Conservation (phyloP, 306 rosid genomes). For the Hippophae rhamnoides region DNA sequence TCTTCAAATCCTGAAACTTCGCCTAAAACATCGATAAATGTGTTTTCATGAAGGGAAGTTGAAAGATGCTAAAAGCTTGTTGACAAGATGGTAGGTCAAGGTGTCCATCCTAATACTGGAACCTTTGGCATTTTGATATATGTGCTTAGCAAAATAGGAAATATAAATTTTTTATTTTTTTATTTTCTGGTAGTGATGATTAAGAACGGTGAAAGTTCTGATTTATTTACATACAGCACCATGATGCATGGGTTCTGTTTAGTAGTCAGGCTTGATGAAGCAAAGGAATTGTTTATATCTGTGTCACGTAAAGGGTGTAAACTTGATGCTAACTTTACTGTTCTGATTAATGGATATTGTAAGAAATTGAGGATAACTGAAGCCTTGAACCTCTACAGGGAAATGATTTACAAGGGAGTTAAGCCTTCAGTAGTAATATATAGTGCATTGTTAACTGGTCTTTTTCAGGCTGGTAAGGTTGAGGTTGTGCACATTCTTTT, state of each 20-base stretch:
- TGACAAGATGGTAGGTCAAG: slow-evolving; percentile 39
- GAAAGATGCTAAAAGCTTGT: slow-evolving; percentile 28
- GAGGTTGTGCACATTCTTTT: slow-evolving; percentile 33
- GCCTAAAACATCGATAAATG: neutral
- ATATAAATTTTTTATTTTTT: slow-evolving; percentile 3
- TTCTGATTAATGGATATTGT: slow-evolving; percentile 35
- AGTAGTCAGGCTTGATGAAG: slow-evolving; percentile 25
- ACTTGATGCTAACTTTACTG: slow-evolving; percentile 22
- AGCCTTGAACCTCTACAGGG: slow-evolving; percentile 21
- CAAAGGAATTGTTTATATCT: slow-evolving; percentile 23
- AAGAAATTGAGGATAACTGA: slow-evolving; percentile 23
- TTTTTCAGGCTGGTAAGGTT: slow-evolving; percentile 27
- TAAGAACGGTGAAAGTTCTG: slow-evolving; percentile 23
- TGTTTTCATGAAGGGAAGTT: slow-evolving; percentile 17
- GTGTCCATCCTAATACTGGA: slow-evolving; percentile 31
- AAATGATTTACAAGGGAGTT: slow-evolving; percentile 27
- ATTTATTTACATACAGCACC: slow-evolving; percentile 19
- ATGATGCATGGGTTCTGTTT: slow-evolving; percentile 35
- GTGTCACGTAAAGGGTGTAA: slow-evolving; percentile 22
- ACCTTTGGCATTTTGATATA: slow-evolving; percentile 30
- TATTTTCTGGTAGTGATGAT: slow-evolving; percentile 25
- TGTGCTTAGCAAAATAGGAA: slow-evolving; percentile 30
- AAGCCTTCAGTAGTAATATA: slow-evolving; percentile 20
- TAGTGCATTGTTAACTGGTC: slow-evolving; percentile 23
- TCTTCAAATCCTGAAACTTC: slow-evolving; percentile 8